Base-by-base conservation (phyloP, 2,329 filamentous ascomycete genomes). In the Neonectria hederae region DNA sequence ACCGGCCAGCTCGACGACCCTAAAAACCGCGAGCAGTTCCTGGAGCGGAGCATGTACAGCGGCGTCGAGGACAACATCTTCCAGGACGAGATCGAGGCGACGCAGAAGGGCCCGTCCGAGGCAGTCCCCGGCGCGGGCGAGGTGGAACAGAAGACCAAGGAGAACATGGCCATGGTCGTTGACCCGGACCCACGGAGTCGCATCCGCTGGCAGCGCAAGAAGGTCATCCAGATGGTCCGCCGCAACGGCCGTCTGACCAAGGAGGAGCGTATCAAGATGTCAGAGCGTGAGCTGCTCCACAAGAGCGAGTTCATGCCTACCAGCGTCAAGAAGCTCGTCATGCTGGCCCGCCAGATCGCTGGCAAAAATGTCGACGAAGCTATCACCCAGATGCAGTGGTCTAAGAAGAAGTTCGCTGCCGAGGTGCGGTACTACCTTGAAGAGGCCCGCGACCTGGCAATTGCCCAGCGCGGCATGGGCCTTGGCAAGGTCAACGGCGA, bases 311-410 rank as follows among this genome's bases (percentile, higher is more conserved):
- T 87, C 70, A 86, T 97, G 76, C 90, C 94, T 73, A 97, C 96
- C 2, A 93, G 90, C 53, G 84, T 92, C 68, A 99, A 99, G 88
- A 99, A 99, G 83, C 85, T 99, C 59, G 90, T 91, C 56, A 90
- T 92, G 73, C 82, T 99, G 54, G 90, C 95, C 24, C 89, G 91
- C 59, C 96, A 98, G 82, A 96, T 99, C 75, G 86, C 89, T 2
- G 96, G 96, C 70, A 98, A 97, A 86, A 90, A 90, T n/a, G 84
- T 99, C 65, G 93, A 97, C 62, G 94, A 99, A 38, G 96, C 96
- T 14, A 92, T 98, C 70, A 82, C 92, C 59, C 96, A 99, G 84
- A 97, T 99, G 93, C 88, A 90, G 60, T 98, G 95, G 83, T 95
- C 91, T 78, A 93, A 93, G 84, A 99, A 99, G 87, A 95, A 94